A percentile compares a stretch with the other conserved stretches of the same genome.
Evolutionary conservation across 805 yeast species (phyloP).

Genomic region (Ogataea pignaliae): DNA sequence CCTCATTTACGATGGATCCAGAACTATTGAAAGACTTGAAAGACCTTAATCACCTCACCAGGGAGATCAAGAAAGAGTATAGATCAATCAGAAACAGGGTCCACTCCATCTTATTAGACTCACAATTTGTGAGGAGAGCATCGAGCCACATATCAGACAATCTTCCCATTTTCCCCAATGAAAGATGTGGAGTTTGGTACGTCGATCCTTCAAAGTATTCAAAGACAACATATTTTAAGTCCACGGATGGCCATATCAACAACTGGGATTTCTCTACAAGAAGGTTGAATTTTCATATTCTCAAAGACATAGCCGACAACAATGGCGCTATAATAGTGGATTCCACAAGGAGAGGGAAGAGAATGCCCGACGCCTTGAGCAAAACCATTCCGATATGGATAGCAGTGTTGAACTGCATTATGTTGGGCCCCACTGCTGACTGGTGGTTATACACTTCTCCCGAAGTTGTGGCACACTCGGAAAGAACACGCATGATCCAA

Average conservation of each 20-base stretch:
- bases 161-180: conserved; percentile 61
- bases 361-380: conserved; percentile 80
- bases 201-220: conserved; percentile 39
- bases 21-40: conserved; percentile 9
- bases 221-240: conserved; percentile 70
- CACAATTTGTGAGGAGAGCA: conserved; percentile 41
- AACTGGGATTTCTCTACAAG: conserved; percentile 78
- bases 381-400: conserved; percentile 93
- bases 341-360: conserved; percentile 81
- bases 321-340: conserved; percentile 65
- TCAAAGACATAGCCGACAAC: conserved; percentile 39
- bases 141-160: conserved; percentile 25
- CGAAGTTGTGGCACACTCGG: conserved; percentile 52
- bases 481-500: conserved; percentile 44
- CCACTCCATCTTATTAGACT: conserved; percentile 67
- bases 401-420: conserved; percentile 60
- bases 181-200: conserved; percentile 88
- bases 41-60: conserved; percentile 21
- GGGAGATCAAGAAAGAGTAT: conserved; percentile 45
- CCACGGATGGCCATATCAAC: conserved; percentile 85
- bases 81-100: conserved; percentile 55
- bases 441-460: conserved; percentile 42
- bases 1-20: conserved; percentile 8
- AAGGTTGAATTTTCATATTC: conserved; percentile 68
- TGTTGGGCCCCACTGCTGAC: conserved; percentile 32